phyloP scores from a whole-genome alignment of 371 early-diverging fungal species.

The Circinella umbellata region DNA sequence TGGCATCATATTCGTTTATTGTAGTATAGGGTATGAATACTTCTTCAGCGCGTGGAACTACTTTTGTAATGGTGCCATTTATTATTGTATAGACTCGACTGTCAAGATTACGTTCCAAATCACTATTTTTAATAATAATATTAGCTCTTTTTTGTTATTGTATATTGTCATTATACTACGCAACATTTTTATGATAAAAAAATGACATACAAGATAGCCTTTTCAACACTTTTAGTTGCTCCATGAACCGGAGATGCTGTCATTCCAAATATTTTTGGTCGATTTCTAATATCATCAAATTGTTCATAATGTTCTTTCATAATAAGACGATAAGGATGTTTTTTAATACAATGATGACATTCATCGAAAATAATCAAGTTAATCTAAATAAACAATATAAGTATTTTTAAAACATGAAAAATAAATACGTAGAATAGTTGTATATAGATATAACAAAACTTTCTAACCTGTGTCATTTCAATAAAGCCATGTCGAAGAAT shows the following conservation, averaged over 20 bases:
- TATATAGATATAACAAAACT: no score
- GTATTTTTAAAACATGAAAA: no score
- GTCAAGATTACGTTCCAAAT: slow-evolving; percentile 70
- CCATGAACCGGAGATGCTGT: slow-evolving; percentile 87
- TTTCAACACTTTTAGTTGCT: slow-evolving; percentile 37
- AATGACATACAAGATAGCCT: slow-evolving; percentile 44
- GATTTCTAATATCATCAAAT: slow-evolving; percentile 35
- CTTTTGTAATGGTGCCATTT: slow-evolving; percentile 20
- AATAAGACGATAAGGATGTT: slow-evolving; percentile 83
- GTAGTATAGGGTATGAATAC: slow-evolving; percentile 52
- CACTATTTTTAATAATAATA: no score
- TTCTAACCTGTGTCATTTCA: slow-evolving; percentile 58
- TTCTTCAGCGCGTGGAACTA: slow-evolving; percentile 55
- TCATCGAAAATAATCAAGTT: slow-evolving; percentile 91
- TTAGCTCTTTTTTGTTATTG: no score
- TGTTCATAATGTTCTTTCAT: slow-evolving; percentile 77
- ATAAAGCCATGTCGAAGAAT: slow-evolving; percentile 74
- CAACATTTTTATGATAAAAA: neutral
- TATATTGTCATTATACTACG: no score
- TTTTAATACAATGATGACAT: slow-evolving; percentile 87
- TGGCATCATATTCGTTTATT: slow-evolving; percentile 40
- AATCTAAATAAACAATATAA: slow-evolving; percentile 47
- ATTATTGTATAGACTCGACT: slow-evolving; percentile 68
- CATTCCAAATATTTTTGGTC: slow-evolving; percentile 92
- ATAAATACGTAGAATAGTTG: no score